Evolutionary conservation across 495 filamentous ascomycete species (phyloP).

Genomic region (Aspergillus homomorphus): DNA sequence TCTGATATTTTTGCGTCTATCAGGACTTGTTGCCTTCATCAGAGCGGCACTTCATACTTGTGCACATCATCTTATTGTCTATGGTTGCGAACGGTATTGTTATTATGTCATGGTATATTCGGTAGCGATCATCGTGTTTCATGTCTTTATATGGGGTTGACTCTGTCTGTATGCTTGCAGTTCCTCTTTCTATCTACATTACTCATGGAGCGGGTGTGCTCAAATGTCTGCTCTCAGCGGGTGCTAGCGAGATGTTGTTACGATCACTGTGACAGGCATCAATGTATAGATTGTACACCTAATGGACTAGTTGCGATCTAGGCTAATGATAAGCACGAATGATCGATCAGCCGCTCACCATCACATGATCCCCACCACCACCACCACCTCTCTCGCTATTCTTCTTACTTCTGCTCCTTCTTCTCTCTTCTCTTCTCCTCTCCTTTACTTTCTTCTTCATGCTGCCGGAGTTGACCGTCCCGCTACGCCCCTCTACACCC

Average conservation of each 20-base stretch:
- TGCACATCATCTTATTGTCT: neutral
- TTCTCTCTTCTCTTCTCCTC: slow-evolving; percentile 34
- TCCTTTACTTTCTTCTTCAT: slow-evolving; percentile 29
- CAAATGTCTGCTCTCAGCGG: neutral
- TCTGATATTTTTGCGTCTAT: neutral
- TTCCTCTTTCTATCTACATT: neutral
- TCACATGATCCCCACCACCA: slow-evolving; percentile 3
- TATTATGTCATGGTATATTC: neutral
- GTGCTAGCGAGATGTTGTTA: too few species aligned
- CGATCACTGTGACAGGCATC: neutral
- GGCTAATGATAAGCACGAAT: neutral
- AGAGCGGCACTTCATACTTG: neutral
- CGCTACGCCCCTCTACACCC: neutral
- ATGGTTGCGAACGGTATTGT: neutral
- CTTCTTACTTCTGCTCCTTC: slow-evolving; percentile 22
- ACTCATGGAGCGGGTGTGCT: neutral
- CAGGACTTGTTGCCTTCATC: neutral
- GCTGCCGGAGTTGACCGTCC: slow-evolving; percentile 3
- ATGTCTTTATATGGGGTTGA: neutral
- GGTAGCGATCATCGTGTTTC: neutral
- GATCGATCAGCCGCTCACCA: slow-evolving; percentile 6
- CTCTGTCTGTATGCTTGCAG: neutral
- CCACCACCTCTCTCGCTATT: neutral
- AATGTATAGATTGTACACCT: slow-evolving; percentile 14
- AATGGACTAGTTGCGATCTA: neutral